Evolutionary conservation across 805 yeast species (phyloP).

Genomic region (Ogataea paraovalis): DNA sequence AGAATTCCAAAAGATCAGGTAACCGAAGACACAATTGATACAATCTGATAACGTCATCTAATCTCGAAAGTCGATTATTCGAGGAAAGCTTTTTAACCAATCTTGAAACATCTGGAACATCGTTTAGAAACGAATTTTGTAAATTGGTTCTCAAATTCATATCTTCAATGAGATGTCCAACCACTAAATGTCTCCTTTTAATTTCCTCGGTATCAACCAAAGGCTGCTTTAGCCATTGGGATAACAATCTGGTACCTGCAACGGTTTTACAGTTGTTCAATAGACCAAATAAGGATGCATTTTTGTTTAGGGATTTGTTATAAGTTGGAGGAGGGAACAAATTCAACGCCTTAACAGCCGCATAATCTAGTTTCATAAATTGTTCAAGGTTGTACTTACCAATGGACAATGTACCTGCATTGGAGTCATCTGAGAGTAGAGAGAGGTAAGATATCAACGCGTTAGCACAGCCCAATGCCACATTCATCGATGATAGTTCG

Average conservation of each 20-base stretch:
- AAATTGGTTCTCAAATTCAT: conserved; percentile 60
- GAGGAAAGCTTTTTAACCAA: conserved; percentile 62
- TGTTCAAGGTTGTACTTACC: conserved; percentile 68
- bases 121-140: conserved; percentile 61
- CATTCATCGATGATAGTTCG: conserved; percentile 44
- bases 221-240: conserved; percentile 97
- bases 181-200: conserved; percentile 64
- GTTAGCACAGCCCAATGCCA: conserved; percentile 59
- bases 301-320: conserved; percentile 40
- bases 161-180: conserved; percentile 70
- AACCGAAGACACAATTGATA: conserved; percentile 73
- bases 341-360: conserved; percentile 85
- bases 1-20: conserved; percentile 60
- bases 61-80: conserved; percentile 43
- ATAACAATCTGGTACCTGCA: conserved; percentile 82
- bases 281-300: conserved; percentile 68
- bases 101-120: conserved; percentile 81
- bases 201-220: conserved; percentile 62
- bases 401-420: conserved; percentile 52
- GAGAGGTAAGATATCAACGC: conserved; percentile 70
- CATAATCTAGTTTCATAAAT: conserved; percentile 85
- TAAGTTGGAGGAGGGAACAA: conserved; percentile 62
- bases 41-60: conserved; percentile 86
- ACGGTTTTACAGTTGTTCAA: conserved; percentile 83
- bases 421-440: conserved; percentile 52